phyloP scores from a whole-genome alignment of 2,329 filamentous ascomycete genomes.

The Trichocomaceae sp. region DNA sequence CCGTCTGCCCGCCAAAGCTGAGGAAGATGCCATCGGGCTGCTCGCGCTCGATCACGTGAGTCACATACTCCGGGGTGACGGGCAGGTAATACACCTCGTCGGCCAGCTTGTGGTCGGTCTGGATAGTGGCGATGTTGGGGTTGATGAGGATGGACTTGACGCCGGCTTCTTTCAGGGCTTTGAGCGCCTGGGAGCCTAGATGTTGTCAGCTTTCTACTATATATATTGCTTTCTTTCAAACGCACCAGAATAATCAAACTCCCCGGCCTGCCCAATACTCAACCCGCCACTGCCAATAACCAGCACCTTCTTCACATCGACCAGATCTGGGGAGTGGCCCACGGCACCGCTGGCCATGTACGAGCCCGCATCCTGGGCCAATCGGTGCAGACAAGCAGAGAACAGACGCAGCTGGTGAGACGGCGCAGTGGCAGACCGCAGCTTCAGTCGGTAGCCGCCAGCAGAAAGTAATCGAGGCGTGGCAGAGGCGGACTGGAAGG shows the following conservation, averaged over 20 bases:
- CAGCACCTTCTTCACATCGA: slow-evolving; percentile 93
- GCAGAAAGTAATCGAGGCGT: not conserved
- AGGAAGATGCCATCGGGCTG: slow-evolving; percentile 94
- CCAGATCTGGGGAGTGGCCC: slow-evolving; percentile 65
- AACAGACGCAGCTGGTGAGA: slow-evolving; percentile 37
- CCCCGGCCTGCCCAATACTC: slow-evolving; percentile 93
- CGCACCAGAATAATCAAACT: slow-evolving; percentile 97
- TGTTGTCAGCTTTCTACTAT: not conserved
- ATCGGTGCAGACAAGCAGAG: slow-evolving; percentile 34
- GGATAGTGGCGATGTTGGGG: slow-evolving; percentile 96
- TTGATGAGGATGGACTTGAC: slow-evolving; percentile 91
- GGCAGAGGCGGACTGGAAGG: slow-evolving; percentile 11
- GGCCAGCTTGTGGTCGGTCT: slow-evolving; percentile 91
- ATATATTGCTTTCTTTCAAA: not conserved
- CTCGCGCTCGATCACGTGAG: slow-evolving; percentile 94
- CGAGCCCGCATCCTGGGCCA: slow-evolving; percentile 58
- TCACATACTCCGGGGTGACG: slow-evolving; percentile 94
- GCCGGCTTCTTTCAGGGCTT: slow-evolving; percentile 92
- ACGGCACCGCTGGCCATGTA: slow-evolving; percentile 85
- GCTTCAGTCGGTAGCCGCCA: slow-evolving; percentile 3
- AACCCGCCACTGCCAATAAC: slow-evolving; percentile 94
- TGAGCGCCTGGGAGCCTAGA: slow-evolving; percentile 86
- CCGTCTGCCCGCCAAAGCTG: slow-evolving; percentile 95
- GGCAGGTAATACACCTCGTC: slow-evolving; percentile 98
- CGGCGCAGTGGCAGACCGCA: slow-evolving; percentile 20